Base-by-base conservation (phyloP, 2,329 filamentous ascomycete genomes). In the Diaporthe aspalathi region DNA sequence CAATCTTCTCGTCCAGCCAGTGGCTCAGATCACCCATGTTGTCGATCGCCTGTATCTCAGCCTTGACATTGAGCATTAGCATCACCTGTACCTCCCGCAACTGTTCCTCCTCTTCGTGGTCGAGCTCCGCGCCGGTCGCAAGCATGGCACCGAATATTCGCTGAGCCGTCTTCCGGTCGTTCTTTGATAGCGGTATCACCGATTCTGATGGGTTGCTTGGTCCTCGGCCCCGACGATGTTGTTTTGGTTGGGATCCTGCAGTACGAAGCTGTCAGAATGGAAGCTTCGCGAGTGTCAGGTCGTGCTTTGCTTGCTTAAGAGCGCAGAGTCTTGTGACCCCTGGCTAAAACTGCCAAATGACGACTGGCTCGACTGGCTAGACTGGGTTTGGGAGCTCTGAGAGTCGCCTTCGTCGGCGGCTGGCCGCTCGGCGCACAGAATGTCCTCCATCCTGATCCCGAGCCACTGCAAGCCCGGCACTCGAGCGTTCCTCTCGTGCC, bases 41-140 rank as follows among this genome's bases (percentile, higher is more conserved):
- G 68, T 93, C 90, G 8, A 93, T 80, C 22, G 90, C 87, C 76
- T 96, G 92, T 65, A 95, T 93, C 77, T 96, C 93, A 0, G 91
- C 92, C 77, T 95, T 96, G 60, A 90, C 76, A 67, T 92, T 92
- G 65, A 95, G 82, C 82, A 93, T 87, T 24, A 95, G 80, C 92
- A 95, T 94, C 0, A 85, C 75, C 76, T 94, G 93, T 20, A 95
- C 75, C 75, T 94, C 91, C 3, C 80, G 80, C 38, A 81, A 81
- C 73, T 89, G 81, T 8, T 83, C 81, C 0, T 75, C 67, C 2
- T 83, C 81, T 2, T 83, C 79, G 0, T 74, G 73, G 14, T 81
- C 79, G 5, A 70, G 32, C 12, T 29, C 74, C 9, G 78, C 77
- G 1, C 76, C 67, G 14, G 22, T 53, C 16, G 29, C 75, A 8